Evolutionary conservation across 768 basidiomycete genomes (phyloP).

Genomic region (Lactarius hatsudake): DNA sequence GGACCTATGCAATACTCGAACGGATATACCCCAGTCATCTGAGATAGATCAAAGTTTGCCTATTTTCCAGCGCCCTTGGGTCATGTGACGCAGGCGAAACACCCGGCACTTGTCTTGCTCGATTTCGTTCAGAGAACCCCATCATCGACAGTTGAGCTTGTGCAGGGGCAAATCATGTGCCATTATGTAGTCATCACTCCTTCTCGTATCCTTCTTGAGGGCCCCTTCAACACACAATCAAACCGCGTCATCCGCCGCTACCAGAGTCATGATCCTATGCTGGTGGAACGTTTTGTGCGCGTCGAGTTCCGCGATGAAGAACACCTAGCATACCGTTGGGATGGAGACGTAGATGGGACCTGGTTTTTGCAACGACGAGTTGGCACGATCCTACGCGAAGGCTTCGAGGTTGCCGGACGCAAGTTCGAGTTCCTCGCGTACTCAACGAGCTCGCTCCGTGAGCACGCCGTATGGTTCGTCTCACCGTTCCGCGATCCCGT

Average conservation of each 20-base stretch:
- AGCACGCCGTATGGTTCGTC: constrained; percentile 84
- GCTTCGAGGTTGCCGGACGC: constrained; percentile 68
- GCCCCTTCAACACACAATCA: constrained; percentile 70
- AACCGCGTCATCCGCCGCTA: constrained; percentile 78
- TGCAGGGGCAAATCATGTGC: constrained; percentile 53
- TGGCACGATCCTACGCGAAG: constrained; percentile 47
- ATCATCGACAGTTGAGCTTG: constrained; percentile 27
- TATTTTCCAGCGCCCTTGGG: constrained; percentile 50
- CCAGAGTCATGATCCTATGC: constrained; percentile 34
- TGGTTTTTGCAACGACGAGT: constrained; percentile 45
- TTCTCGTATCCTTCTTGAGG: constrained; percentile 68
- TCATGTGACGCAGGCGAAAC: constrained; percentile 42
- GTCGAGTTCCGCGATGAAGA: constrained; percentile 88
- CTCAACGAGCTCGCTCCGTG: constrained; percentile 71
- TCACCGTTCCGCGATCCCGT: constrained; percentile 52
- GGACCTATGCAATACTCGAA: too few relatives aligned
- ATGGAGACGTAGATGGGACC: constrained; percentile 57
- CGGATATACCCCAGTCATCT: too few relatives aligned
- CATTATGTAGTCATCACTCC: constrained; percentile 77
- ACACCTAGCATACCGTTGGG: constrained; percentile 67
- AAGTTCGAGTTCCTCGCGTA: constrained; percentile 81
- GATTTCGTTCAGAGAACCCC: constrained; percentile 33
- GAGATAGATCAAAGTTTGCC: constrained; percentile 1
- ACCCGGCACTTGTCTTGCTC: constrained; percentile 47
- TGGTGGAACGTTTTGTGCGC: constrained; percentile 69